Evolutionary conservation across 441 rosid species (phyloP).

Genomic region (Adansonia rubrostipa): DNA sequence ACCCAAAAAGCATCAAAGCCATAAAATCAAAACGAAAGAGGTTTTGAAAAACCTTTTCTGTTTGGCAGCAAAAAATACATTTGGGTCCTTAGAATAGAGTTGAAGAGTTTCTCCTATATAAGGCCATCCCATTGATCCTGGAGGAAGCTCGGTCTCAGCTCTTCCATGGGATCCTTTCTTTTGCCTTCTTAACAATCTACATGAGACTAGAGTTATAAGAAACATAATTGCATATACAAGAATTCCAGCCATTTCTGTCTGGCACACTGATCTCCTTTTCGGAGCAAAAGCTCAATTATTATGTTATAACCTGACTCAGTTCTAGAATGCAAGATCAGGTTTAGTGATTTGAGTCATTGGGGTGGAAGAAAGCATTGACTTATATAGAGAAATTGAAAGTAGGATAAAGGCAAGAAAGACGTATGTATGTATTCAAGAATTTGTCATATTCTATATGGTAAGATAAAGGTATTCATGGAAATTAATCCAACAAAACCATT

Average conservation of each 20-base stretch:
- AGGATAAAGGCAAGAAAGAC: conserved; percentile 15
- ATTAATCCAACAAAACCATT: conserved; percentile 12
- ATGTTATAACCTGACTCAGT: background rate
- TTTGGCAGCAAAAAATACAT: conserved; percentile 70
- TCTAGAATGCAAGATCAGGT: conserved; percentile 18
- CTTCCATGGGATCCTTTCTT: conserved; percentile 28
- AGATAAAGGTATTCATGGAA: conserved; percentile 10
- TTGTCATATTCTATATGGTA: background rate
- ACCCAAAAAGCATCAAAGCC: background rate
- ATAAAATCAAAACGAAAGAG: conserved; percentile 1
- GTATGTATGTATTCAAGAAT: background rate
- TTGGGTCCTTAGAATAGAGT: conserved; percentile 90
- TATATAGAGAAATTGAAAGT: conserved; percentile 33
- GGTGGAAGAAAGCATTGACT: conserved; percentile 20
- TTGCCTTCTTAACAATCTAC: conserved; percentile 29
- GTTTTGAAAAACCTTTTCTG: conserved; percentile 61
- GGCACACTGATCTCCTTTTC: background rate
- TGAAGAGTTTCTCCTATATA: conserved; percentile 86
- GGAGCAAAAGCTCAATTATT: background rate
- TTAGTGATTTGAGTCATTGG: conserved; percentile 7
- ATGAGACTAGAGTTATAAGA: conserved; percentile 33
- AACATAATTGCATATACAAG: conserved; percentile 35
- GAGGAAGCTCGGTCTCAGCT: conserved; percentile 68
- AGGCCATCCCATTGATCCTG: conserved; percentile 96
- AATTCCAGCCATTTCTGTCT: conserved; percentile 35